A percentile compares a stretch with the other conserved stretches of the same genome.
Evolutionary conservation across 129 eudicot genomes (phyloP).

Genomic region (Kitagawia praeruptora): DNA sequence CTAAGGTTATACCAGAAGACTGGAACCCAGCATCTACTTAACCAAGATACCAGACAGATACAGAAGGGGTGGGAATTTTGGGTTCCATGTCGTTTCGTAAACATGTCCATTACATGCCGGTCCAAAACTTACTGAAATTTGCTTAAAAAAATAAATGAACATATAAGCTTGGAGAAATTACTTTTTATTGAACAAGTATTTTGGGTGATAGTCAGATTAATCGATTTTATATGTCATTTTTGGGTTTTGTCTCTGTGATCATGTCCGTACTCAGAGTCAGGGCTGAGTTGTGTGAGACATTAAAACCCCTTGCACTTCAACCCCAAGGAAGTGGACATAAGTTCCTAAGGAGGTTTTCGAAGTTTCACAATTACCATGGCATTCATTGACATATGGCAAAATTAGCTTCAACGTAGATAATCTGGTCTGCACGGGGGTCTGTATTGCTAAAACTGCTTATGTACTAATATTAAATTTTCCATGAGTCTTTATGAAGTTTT

Average conservation of each 20-base stretch:
- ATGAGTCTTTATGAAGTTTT: not conserved
- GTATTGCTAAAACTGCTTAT: not conserved
- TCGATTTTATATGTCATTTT: not conserved
- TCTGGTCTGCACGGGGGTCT: not conserved
- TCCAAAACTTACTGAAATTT: not conserved
- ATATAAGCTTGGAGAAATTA: not conserved
- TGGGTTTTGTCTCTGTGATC: not conserved
- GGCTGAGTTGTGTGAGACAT: not conserved
- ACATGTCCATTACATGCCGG: not conserved
- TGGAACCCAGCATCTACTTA: not conserved
- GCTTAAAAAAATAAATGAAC: no score
- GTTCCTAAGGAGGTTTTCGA: not conserved
- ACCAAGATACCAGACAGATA: not conserved
- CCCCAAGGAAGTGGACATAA: not conserved
- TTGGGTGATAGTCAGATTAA: not conserved
- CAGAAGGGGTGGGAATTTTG: not conserved
- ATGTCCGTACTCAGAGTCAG: not conserved
- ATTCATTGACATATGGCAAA: not conserved
- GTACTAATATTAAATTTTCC: no score
- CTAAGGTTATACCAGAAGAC: not conserved
- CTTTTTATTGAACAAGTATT: not conserved
- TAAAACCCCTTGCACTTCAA: not conserved
- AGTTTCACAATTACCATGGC: not conserved
- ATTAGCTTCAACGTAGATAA: not conserved
- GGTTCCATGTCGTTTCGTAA: not conserved